phyloP scores from a whole-genome alignment of 352 stramenopile species.

The Phytopythium boreale region DNA sequence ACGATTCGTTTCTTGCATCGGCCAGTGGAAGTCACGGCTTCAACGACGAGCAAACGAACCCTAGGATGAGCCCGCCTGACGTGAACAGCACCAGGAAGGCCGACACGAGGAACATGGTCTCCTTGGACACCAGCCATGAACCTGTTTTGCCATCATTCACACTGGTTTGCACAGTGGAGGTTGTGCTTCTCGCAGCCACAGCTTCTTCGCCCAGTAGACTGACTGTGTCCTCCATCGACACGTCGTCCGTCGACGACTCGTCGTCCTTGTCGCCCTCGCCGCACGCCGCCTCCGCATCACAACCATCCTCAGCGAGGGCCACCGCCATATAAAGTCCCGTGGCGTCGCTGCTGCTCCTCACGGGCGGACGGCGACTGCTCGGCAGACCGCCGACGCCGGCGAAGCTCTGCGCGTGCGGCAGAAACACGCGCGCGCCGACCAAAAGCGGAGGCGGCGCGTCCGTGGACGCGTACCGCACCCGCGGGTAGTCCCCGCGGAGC shows the following conservation, averaged over 20 bases:
- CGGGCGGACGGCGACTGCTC: neutral
- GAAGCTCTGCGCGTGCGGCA: conserved; percentile 7
- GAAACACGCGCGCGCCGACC: neutral
- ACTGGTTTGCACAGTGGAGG: neutral
- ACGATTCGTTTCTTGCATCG: neutral
- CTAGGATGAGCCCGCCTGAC: conserved; percentile 71
- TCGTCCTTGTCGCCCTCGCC: neutral
- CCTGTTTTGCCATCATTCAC: neutral
- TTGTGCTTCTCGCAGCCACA: neutral
- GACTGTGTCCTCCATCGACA: neutral
- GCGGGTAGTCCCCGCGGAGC: conserved; percentile 11
- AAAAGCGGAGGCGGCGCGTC: conserved; percentile 1
- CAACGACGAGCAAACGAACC: conserved; percentile 12
- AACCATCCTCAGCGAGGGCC: neutral
- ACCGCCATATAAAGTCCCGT: neutral
- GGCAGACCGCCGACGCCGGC: neutral
- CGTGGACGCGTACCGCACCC: neutral
- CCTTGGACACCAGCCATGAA: conserved; percentile 40
- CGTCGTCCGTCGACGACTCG: neutral
- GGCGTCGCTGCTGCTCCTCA: neutral
- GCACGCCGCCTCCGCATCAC: neutral
- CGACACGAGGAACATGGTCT: conserved; percentile 61
- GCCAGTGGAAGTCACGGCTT: neutral
- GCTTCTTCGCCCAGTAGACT: neutral
- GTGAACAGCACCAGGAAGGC: conserved; percentile 53